phyloP scores from a whole-genome alignment of 225 moss, liverwort and hornwort species.

The Pleurozium schreberi region DNA sequence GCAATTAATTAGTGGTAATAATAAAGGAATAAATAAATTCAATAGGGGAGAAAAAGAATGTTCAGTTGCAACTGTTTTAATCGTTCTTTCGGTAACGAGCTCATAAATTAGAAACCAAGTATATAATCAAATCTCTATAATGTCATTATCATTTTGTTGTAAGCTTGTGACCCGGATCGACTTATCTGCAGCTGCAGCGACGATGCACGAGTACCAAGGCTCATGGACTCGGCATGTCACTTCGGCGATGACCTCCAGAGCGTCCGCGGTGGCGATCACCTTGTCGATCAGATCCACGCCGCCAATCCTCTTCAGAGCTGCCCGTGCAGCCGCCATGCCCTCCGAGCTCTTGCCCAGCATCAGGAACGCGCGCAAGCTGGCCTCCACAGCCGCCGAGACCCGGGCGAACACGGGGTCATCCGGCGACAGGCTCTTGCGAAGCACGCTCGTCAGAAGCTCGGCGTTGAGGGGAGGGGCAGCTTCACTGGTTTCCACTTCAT shows the following conservation, averaged over 20 bases:
- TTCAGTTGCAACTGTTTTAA: background rate
- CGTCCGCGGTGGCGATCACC: slow-evolving; percentile 50
- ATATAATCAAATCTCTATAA: background rate
- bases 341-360: slow-evolving; percentile 67
- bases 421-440: slow-evolving; percentile 66
- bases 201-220: slow-evolving; percentile 80
- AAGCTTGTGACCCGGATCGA: background rate
- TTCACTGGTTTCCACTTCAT: slow-evolving; percentile 19
- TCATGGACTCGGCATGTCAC: slow-evolving; percentile 78
- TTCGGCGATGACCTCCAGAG: slow-evolving; percentile 57
- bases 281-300: slow-evolving; percentile 75
- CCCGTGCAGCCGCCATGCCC: slow-evolving; percentile 53
- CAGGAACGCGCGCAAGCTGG: slow-evolving; percentile 73
- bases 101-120: background rate
- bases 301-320: slow-evolving; percentile 74
- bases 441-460: slow-evolving; percentile 85
- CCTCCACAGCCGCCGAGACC: slow-evolving; percentile 70
- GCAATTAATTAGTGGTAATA: background rate
- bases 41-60: background rate
- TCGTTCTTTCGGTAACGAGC: background rate
- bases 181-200: background rate
- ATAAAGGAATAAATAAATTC: background rate
- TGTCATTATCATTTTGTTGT: background rate
- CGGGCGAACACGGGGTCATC: slow-evolving; percentile 80
- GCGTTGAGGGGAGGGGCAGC: slow-evolving; percentile 27